Base-by-base conservation (phyloP, 139 green algal species). In the Auxenochlorella pyrenoidosa region DNA sequence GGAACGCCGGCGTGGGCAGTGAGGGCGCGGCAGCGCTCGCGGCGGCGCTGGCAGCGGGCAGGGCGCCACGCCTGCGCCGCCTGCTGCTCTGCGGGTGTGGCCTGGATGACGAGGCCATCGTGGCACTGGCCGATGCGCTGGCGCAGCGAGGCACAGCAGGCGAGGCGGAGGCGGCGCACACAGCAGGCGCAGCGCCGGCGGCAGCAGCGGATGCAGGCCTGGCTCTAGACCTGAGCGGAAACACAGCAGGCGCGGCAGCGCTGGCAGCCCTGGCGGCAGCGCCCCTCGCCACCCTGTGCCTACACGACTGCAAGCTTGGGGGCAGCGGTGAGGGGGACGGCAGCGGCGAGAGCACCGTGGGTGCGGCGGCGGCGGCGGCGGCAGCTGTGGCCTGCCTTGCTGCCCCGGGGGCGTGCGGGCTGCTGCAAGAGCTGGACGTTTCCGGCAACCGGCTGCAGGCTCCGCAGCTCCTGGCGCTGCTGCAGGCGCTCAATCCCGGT, bases 391-490 rank as follows among this genome's bases (percentile, higher is more conserved):
- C 40, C 0, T 3, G 19, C 79, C 77, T 88, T 43, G 41, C 75
- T 1, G 21, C 26, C 13, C 58, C 75, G 5, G 75, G 34, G 1
- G 30, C 54, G 21, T 92, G 86, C n/a, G 0, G 8, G 16, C 36
- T 65, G 24, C 81, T 93, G 54, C n/a, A 60, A 44, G 87, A 93
- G 86, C 85, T 94, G 44, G 90, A 93, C 8, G 41, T 94, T 5
- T 82, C 87, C 8, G 84, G 73, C 30, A 91, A 91, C 78, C 34
- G 34, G 34, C 80, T 94, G 66, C 63, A 82, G 28, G 32, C 59
- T 0, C 43, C 75, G 2, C 58, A 83, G 24, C 60, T 93, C 51
- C n/a, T 71, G 30, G 30, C 30, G 8, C 44, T 94, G 41, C 86
- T 93, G 32, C 21, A 60, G 15, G 76, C 73, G 0, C 51, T 93